Base-by-base conservation (phyloP, 192 early-diverging fungal species). In the Entomortierella parvispora region DNA sequence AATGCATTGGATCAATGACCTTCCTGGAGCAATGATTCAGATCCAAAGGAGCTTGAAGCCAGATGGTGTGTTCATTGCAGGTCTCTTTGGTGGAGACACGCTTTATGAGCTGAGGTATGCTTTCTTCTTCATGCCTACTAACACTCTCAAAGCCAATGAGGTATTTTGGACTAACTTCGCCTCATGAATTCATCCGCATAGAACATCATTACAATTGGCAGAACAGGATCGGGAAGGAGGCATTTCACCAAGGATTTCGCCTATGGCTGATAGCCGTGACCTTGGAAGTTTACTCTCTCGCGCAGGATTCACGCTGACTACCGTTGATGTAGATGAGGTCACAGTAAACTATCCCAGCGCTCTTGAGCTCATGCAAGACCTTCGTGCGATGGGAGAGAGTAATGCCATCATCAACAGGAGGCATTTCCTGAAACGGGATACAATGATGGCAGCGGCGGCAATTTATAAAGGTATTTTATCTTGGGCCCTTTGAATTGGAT, bases 1-100 rank as follows among this genome's bases (percentile, higher is more conserved):
- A 2, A 82, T 97, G 85, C 95, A 99, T 77, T 99, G 97, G 97
- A 91, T 99, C 44, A 99, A 99, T 63, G 97, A 99, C 81, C 86
- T 99, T 31, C 95, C 94, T 23, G 92, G 90, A 77, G 58, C 94
- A 47, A 81, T 99, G 74, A 95, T 95, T 23, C 94, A 97, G 75
- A 86, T 94, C 33, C 89, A 88, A 40, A 84, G 88, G 42, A 85
- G 90, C 1, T 80, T 99, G 51, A 95, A 96, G 62, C 94, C 96
- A 0, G 97, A 99, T 75, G 92, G 95, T 44, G 89, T 93, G 58
- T 99, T 99, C 76, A 87, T 99, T 52, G 96, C 90, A 11, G 93
- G 95, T 7, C 92, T 99, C 90, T 88, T 96, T 83, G 96, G 97
- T 34, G 95, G 94, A 4, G 97, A 99, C 60, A 95, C 96, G n/a